Evolutionary conservation across 139 green algal species (phyloP), one percentile per base, ranked within the genome.

Genomic region (Chlorella ohadii): DNA sequence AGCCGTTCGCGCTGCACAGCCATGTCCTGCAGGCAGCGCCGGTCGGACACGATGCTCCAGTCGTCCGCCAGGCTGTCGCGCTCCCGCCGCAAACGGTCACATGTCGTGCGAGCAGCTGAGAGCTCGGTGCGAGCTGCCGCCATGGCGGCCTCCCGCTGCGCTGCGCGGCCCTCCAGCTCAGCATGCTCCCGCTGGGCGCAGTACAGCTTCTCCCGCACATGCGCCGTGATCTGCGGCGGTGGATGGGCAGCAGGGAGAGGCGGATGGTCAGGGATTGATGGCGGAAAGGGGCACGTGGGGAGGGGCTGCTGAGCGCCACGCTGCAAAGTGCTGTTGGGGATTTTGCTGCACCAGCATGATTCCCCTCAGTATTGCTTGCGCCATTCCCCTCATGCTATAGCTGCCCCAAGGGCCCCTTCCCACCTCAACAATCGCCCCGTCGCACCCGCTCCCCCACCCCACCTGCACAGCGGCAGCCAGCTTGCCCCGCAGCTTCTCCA

Each of bases 401-500:
- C n/a, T n/a, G n/a, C n/a, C n/a, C n/a, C n/a, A n/a, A n/a, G n/a
- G n/a, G n/a, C 17, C 17, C n/a, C n/a, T 16, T 33, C 25, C 7
- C 66, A 22, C 33, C 33, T n/a, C n/a, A 11, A 44, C 11, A 47
- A 17, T 22, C 33, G 7, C 6, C 44, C 44, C 44, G 44, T 51
- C 44, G 44, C 44, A 6, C 44, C 44, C 44, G 44, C n/a, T n/a
- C n/a, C n/a, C 17, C 56, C 34, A 16, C 5, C 57, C 44, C 66
- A 85, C 91, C 92, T 97, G 94, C 82, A 97, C 93, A 0, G 92
- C 96, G 51, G 86, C 88, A 34, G 90, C 95, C 20, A 92, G 97
- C 90, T 97, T 97, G 83, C 92, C 93, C 33, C 90, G 89, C 81
- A 98, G 90, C 88, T 95, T 96, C 36, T 95, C 84, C 72, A 98